phyloP scores from a whole-genome alignment of 257 asterid species.

The Solanum chiquidenum region DNA sequence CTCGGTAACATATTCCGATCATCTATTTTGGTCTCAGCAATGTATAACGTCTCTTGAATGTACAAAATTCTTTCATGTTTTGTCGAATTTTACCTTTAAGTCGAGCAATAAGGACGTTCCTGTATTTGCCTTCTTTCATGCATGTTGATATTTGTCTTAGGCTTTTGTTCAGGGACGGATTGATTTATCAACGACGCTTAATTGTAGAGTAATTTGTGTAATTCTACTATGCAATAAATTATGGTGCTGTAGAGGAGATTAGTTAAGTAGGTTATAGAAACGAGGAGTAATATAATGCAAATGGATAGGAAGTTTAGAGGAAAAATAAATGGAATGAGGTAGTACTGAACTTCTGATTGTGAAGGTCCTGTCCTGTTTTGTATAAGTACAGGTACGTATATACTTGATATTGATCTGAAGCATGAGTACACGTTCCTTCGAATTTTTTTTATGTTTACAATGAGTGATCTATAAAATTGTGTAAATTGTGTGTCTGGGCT shows the following conservation, averaged over 20 bases:
- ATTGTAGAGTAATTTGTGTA: not conserved
- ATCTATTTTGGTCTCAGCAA: not conserved
- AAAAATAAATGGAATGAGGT: not conserved
- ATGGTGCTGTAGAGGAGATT: not conserved
- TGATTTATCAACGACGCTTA: not conserved
- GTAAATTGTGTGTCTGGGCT: not conserved
- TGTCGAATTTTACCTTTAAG: not conserved
- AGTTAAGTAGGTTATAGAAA: not conserved
- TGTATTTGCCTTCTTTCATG: not conserved
- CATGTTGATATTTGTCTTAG: not conserved
- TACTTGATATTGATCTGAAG: not conserved
- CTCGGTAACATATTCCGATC: not conserved
- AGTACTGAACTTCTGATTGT: not conserved
- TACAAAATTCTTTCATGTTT: not conserved
- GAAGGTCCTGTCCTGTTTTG: not conserved
- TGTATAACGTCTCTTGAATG: not conserved
- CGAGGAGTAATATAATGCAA: not conserved
- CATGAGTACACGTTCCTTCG: not conserved
- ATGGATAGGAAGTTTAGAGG: not conserved
- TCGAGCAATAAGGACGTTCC: not conserved
- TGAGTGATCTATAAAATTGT: not conserved
- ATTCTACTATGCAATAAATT: not conserved
- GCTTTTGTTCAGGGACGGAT: not conserved
- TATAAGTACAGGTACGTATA: not conserved
- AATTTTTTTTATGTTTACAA: not conserved